phyloP scores from a whole-genome alignment of 1,139 yeast species.

The Zygosaccharomyces pseudobailii region DNA sequence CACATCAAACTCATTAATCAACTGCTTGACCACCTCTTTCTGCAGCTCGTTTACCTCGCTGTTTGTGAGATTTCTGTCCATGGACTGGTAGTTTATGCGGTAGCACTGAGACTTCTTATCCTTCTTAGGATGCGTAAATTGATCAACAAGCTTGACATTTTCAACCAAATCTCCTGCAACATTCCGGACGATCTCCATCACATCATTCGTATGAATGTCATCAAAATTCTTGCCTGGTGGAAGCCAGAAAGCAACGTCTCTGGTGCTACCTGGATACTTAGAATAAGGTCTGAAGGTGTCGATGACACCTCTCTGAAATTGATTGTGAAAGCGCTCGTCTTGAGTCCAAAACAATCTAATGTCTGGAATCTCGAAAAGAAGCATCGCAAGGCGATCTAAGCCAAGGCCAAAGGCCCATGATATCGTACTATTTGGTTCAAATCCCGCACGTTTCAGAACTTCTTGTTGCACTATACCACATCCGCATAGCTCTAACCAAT shows the following conservation, averaged over 20 bases:
- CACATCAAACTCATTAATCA: conserved; percentile 51
- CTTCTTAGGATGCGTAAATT: conserved; percentile 81
- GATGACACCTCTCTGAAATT: conserved; percentile 63
- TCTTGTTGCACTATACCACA: conserved; percentile 86
- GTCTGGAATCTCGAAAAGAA: conserved; percentile 90
- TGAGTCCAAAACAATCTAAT: conserved; percentile 88
- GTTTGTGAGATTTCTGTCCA: conserved; percentile 88
- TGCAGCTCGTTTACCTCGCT: conserved; percentile 74
- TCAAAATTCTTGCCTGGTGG: conserved; percentile 38
- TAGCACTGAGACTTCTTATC: conserved; percentile 76
- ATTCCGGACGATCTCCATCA: conserved; percentile 86
- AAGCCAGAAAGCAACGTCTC: conserved; percentile 93
- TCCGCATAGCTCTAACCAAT: conserved; percentile 97
- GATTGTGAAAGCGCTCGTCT: conserved; percentile 72
- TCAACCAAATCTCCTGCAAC: conserved; percentile 88
- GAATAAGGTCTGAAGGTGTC: conserved; percentile 82
- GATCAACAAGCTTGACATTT: conserved; percentile 74
- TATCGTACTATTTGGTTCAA: conserved; percentile 49
- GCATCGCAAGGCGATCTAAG: conserved; percentile 91
- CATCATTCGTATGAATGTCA: conserved; percentile 73
- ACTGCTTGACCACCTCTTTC: conserved; percentile 51
- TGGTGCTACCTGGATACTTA: conserved; percentile 77
- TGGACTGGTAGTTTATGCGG: conserved; percentile 86
- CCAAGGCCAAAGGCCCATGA: conserved; percentile 99
- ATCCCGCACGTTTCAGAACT: conserved; percentile 69